Conservation (phyloP, 441 rosid genomes). For the Flueggea neowawraea region DNA sequence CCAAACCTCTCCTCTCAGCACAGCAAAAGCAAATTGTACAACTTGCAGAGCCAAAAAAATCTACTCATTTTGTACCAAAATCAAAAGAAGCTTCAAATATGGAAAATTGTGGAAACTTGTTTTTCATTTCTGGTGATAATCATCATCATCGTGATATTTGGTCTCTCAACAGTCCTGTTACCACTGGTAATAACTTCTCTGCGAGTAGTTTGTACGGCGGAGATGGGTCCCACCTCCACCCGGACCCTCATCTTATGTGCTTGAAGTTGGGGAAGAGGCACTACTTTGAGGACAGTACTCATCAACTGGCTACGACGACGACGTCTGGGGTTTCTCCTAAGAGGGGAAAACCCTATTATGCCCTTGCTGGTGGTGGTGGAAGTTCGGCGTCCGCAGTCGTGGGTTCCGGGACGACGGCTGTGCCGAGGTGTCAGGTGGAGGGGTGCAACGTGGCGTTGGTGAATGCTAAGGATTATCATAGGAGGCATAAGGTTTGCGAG, state of each 20-base stretch:
- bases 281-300: slow-evolving; percentile 36
- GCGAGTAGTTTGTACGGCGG: slow-evolving; percentile 15
- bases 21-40: too few species aligned
- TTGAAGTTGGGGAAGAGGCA: slow-evolving; percentile 56
- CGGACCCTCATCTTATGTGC: slow-evolving; percentile 50
- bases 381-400: not conserved
- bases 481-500: slow-evolving; percentile 79
- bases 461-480: slow-evolving; percentile 72
- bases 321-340: slow-evolving; percentile 18
- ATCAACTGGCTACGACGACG: slow-evolving; percentile 4
- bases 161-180: slow-evolving; percentile 3
- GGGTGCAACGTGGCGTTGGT: slow-evolving; percentile 58
- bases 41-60: too few species aligned
- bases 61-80: too few species aligned
- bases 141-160: slow-evolving; percentile 10
- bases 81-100: too few species aligned
- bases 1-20: too few species aligned
- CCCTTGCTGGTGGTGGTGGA: slow-evolving; percentile 5
- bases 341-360: slow-evolving; percentile 27
- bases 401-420: slow-evolving; percentile 17
- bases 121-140: too few species aligned
- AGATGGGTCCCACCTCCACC: slow-evolving; percentile 26
- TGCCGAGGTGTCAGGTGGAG: slow-evolving; percentile 75
- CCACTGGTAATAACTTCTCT: slow-evolving; percentile 19
- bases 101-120: too few species aligned